A percentile compares a stretch with the other conserved stretches of the same genome.
Conservation (phyloP, 768 basidiomycete genomes). For the Lyophyllum semitale region DNA sequence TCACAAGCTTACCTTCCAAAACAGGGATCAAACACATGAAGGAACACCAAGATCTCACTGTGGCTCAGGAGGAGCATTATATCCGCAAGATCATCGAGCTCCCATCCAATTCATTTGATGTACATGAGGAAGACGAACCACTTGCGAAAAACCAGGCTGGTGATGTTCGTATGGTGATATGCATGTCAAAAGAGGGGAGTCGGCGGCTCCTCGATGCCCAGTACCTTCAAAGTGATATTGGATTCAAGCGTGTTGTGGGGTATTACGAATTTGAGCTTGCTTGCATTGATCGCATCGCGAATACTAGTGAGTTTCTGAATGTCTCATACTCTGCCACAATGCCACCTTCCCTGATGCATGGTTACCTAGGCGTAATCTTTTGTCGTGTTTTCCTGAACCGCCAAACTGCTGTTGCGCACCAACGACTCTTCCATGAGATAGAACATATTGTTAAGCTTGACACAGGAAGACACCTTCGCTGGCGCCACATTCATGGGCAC, state of each 20-base stretch:
- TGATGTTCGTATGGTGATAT: conserved; percentile 16
- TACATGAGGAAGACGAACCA: neutral
- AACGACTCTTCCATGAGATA: conserved; percentile 15
- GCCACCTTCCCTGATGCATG: neutral
- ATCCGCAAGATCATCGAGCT: neutral
- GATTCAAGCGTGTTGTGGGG: conserved; percentile 25
- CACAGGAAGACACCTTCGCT: conserved; percentile 17
- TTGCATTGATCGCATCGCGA: conserved; percentile 11
- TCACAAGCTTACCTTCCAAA: neutral
- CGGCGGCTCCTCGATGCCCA: conserved; percentile 13
- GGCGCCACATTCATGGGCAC: conserved; percentile 23
- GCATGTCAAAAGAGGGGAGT: conserved; percentile 25
- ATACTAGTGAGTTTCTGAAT: conserved; percentile 20
- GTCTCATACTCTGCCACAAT: neutral
- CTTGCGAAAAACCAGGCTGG: neutral
- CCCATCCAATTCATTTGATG: neutral
- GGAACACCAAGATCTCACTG: neutral
- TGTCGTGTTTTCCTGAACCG: conserved; percentile 5
- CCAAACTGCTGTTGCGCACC: conserved; percentile 22
- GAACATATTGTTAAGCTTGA: conserved; percentile 22
- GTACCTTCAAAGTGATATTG: conserved; percentile 29
- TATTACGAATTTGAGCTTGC: conserved; percentile 29
- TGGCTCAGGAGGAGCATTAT: neutral
- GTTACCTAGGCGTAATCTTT: neutral
- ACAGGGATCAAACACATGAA: neutral